Percentiles rank a stretch among this genome's conserved stretches.
Conservation (phyloP, 1,284 basidiomycete genomes). For the Marasmius fiardii region DNA sequence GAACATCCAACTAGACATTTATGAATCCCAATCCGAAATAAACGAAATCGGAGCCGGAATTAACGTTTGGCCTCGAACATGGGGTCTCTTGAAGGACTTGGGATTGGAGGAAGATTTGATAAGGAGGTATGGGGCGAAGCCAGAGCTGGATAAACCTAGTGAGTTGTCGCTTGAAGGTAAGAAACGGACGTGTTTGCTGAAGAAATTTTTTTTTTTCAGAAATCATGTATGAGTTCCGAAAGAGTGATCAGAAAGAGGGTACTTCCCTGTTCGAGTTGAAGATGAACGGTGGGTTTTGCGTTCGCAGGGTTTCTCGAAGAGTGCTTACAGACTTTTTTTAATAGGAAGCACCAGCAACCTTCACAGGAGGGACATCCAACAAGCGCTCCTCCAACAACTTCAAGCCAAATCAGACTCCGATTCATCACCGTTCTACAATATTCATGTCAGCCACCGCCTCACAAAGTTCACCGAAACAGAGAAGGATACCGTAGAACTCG, state of each 20-base stretch:
- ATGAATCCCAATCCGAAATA: slow-evolving; percentile 19
- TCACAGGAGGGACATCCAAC: slow-evolving; percentile 44
- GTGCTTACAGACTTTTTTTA: too few relatives aligned
- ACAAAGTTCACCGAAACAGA: slow-evolving; percentile 30
- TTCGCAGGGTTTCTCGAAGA: too few relatives aligned
- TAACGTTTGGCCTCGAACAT: slow-evolving; percentile 22
- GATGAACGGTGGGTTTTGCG: neutral
- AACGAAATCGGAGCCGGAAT: slow-evolving; percentile 24
- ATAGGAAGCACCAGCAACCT: slow-evolving; percentile 36
- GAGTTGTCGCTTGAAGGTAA: neutral
- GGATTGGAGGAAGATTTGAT: slow-evolving; percentile 18
- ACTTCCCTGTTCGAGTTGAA: neutral
- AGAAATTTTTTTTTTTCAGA: neutral
- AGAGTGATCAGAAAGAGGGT: slow-evolving; percentile 7
- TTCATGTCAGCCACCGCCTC: slow-evolving; percentile 36
- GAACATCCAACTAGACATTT: slow-evolving; percentile 18
- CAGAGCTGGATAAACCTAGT: slow-evolving; percentile 17
- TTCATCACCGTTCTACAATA: too few relatives aligned
- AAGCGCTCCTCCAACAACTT: slow-evolving; percentile 31
- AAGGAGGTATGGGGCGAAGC: slow-evolving; percentile 14
- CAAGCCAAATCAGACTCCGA: too few relatives aligned
- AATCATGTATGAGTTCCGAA: neutral
- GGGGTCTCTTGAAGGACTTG: slow-evolving; percentile 19
- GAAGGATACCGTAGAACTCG: slow-evolving; percentile 29
- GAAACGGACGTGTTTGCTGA: too few relatives aligned